Evolutionary conservation across 257 asterid species (phyloP).

Genomic region (Pogostemon cablin): DNA sequence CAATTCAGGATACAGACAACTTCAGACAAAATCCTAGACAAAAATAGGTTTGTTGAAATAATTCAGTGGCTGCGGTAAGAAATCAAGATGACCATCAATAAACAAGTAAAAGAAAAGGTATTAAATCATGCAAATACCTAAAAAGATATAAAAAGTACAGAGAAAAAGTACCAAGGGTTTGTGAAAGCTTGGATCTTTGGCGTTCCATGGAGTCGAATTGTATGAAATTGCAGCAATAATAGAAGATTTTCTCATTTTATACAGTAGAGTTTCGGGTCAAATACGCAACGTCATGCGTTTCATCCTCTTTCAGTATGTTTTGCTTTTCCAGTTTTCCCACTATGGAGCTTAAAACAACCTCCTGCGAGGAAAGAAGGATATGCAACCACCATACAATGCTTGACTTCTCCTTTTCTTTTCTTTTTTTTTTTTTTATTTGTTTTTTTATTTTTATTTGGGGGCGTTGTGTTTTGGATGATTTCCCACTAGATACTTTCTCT

Average conservation of each 20-base stretch:
- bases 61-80: constrained; percentile 3
- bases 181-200: constrained; percentile 36
- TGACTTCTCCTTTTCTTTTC: neutral
- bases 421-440: too few relatives aligned
- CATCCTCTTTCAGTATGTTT: constrained; percentile 23
- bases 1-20: constrained; percentile 27
- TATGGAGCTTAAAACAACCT: neutral
- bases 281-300: constrained; percentile 27
- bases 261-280: constrained; percentile 40
- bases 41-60: constrained; percentile 1
- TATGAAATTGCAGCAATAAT: constrained; percentile 15
- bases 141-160: neutral
- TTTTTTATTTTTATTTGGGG: too few relatives aligned
- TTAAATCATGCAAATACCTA: neutral
- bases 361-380: constrained; percentile 1
- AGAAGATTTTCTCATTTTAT: constrained; percentile 5
- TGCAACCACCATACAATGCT: constrained; percentile 31
- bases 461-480: neutral
- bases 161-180: constrained; percentile 21
- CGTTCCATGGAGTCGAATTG: constrained; percentile 31
- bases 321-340: constrained; percentile 30
- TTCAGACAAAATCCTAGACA: constrained; percentile 4
- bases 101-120: neutral
- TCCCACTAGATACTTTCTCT: neutral
- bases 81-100: neutral